Evolutionary conservation across 1,284 basidiomycete genomes (phyloP), one percentile per base, ranked within the genome.

Genomic region (Grifola frondosa): DNA sequence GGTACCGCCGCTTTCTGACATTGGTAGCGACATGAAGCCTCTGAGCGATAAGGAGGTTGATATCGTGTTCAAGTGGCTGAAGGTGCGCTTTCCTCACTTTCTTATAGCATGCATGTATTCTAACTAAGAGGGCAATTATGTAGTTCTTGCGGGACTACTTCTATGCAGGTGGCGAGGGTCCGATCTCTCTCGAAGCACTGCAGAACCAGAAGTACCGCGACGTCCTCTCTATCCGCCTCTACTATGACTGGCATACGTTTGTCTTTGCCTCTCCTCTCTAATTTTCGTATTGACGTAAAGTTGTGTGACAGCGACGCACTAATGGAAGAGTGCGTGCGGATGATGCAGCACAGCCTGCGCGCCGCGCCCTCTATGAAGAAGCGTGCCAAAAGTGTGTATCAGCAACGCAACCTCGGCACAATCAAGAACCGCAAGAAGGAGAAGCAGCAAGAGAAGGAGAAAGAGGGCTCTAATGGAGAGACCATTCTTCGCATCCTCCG

Each of bases 161-260:
- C 73, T 86, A 97, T 62, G 94, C 92, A 9, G 88, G 84, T 28
- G 97, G 97, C 6, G 91, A 97, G 63, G 91, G 91, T 13, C 88
- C 88, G 12, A 82, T 98, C 9, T 82, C 95, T 0, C 71, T 96
- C 31, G 90, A 92, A 60, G 74, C 82, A 12, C 71, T 99, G n/a
- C 94, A 97, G 63, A 97, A 96, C 59, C 86, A 92, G 64, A 97
- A 97, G 65, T 99, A 97, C 66, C 85, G 93, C 33, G 95, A 95
- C 52, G 80, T 97, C 24, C 70, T 94, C 44, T 92, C 90, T 6
- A 90, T 96, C 44, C 81, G 91, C 16, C 68, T 97, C 35, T 97
- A 95, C 66, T 97, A 97, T 59, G 94, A 97, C 61, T 93, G 90
- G 91, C 78, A 83, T 53, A 93, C 91, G 78, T 89, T 62, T 48